phyloP scores from a whole-genome alignment of 768 basidiomycete genomes.

The Termitomyces sp. region DNA sequence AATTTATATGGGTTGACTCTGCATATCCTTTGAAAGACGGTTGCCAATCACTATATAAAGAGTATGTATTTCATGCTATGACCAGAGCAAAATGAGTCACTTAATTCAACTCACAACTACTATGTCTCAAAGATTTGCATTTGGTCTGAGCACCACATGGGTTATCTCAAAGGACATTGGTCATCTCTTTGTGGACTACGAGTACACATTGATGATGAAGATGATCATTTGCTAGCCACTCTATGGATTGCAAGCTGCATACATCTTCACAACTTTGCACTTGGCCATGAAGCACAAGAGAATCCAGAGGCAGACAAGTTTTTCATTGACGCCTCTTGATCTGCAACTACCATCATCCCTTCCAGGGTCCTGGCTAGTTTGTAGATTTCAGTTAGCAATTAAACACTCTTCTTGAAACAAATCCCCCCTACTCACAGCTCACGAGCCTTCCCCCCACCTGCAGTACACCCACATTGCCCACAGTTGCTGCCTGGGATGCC shows the following conservation, averaged over 20 bases:
- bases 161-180: slow-evolving; percentile 26
- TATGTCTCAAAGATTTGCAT: slow-evolving; percentile 23
- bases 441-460: too few species aligned
- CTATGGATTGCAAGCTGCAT: slow-evolving; percentile 29
- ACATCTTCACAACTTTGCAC: slow-evolving; percentile 22
- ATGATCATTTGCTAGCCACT: slow-evolving; percentile 15
- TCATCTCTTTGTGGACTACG: slow-evolving; percentile 22
- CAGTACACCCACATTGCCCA: too few species aligned
- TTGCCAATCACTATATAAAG: slow-evolving; percentile 23
- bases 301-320: not conserved
- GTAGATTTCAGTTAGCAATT: too few species aligned
- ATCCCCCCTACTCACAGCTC: too few species aligned
- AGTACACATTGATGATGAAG: slow-evolving; percentile 18
- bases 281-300: not conserved
- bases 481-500: too few species aligned
- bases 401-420: too few species aligned
- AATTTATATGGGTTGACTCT: slow-evolving; percentile 28
- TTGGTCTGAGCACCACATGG: slow-evolving; percentile 28
- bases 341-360: too few species aligned
- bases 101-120: slow-evolving; percentile 20
- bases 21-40: slow-evolving; percentile 24
- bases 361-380: too few species aligned
- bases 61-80: not conserved
- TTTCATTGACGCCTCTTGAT: too few species aligned
- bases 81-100: slow-evolving; percentile 15